Base-by-base conservation (phyloP, 306 rosid species). In the Dicorynia guianensis region DNA sequence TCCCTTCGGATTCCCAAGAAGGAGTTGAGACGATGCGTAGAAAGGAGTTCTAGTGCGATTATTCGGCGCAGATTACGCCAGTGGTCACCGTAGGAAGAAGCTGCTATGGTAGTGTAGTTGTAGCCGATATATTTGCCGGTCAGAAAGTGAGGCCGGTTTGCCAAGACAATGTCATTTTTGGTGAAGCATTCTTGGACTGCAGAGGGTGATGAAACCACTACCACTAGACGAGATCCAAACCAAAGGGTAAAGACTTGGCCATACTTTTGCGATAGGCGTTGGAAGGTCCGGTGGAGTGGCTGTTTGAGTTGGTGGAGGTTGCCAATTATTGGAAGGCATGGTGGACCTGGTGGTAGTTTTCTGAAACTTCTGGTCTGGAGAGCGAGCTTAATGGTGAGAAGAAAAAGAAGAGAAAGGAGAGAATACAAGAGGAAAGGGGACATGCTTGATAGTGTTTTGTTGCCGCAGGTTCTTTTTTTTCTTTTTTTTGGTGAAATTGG, bases 211-310 rank as follows among this genome's bases (percentile, higher is more conserved):
- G 81, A 77, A 11, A 77, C 46, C 1, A 77, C 5, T 3, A 77
- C 14, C 0, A 18, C 63, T 3, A 68, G 69, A 3, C 70, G 75
- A 0, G 81, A 77, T 1, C 76, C 81, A n/a, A 77, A 77, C 70
- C 81, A 35, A 0, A 77, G 69, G 7, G 46, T 6, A 42, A 67
- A 68, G 6, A 77, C 11, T 10, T 58, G 2, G 17, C 81, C 81
- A 5, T 75, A 25, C 5, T 35, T 75, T 25, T 39, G 25, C 0
- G 79, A 52, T 14, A 25, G 50, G 55, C 64, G 19, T 8, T 62
- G 78, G 5, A 75, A n/a, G 46, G 44, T 14, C 3, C 79, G 79
- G 79, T 75, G 79, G 35, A 63, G 72, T 1, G 79, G 79, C 9
- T 9, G 40, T n/a, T 75, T 33, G n/a, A 75, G 64, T 33, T 19